A percentile compares a stretch with the other conserved stretches of the same genome.
Evolutionary conservation across 2,329 filamentous ascomycete species (phyloP).

Genomic region (Penicillium sp.): DNA sequence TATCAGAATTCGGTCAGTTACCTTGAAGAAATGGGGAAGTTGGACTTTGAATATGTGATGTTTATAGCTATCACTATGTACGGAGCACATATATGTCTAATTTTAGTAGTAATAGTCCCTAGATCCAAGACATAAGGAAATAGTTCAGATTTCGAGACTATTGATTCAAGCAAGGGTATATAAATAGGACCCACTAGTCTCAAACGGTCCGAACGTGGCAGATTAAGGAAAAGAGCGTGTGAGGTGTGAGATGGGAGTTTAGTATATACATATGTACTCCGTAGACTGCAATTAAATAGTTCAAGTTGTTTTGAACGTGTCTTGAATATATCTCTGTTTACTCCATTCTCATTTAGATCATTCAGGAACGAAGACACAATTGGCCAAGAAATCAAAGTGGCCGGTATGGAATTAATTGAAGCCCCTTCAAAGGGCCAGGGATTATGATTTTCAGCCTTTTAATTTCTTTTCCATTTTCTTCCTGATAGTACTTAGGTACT

Average conservation of each 20-base stretch:
- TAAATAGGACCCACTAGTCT: conserved; percentile 5
- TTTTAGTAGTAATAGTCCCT: not conserved
- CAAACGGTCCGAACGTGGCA: not conserved
- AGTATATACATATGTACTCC: not conserved
- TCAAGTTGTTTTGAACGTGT: not conserved
- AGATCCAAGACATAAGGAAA: not conserved
- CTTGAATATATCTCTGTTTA: not conserved
- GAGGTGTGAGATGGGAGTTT: not conserved
- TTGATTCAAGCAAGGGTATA: not conserved
- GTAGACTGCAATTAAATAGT: not conserved
- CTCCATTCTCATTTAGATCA: not conserved
- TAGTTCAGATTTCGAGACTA: not conserved
- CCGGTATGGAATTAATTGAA: conserved; percentile 10
- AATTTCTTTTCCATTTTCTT: not conserved
- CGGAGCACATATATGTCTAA: not conserved
- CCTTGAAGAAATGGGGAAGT: not conserved
- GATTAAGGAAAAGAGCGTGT: not conserved
- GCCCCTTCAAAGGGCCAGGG: conserved; percentile 3
- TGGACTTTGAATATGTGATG: not conserved
- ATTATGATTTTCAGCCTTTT: not conserved
- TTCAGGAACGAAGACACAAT: conserved; percentile 3
- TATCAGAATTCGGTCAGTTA: not conserved
- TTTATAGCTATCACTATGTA: too few relatives aligned
- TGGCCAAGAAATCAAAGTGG: conserved; percentile 11
- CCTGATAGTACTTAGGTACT: not conserved